These are phyloP conservation scores for Penicillium sp. DNA, from an alignment of 2,329 filamentous ascomycete genomes.

Conservation along the genomic window DNA sequence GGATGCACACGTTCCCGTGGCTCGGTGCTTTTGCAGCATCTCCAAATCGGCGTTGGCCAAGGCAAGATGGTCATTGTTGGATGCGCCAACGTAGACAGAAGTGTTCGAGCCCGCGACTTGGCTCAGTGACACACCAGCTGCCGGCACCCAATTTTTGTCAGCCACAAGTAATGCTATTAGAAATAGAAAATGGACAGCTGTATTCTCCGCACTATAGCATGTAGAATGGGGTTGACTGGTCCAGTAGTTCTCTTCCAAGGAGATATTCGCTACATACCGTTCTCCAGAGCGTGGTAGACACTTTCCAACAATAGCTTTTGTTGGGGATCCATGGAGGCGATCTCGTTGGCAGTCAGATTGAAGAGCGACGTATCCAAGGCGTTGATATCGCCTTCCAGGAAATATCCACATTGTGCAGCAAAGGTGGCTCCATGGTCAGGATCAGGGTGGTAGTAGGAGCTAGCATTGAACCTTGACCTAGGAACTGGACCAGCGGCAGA, in stretches of 20 bases:
- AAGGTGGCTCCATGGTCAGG: no score
- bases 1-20: not conserved
- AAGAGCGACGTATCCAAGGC: constrained; percentile 8
- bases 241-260: not conserved
- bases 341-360: not conserved
- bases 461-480: constrained; percentile 19
- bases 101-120: not conserved
- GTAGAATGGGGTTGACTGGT: not conserved
- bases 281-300: constrained; percentile 3
- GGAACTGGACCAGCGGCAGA: constrained; percentile 17
- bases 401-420: not conserved
- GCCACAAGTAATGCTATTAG: no score
- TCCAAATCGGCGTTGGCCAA: not conserved
- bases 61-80: constrained; percentile 1
- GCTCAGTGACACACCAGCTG: not conserved
- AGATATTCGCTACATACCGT: not conserved
- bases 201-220: not conserved
- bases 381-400: constrained; percentile 1
- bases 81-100: not conserved
- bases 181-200: not conserved
- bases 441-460: constrained; percentile 24
- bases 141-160: no score
- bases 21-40: not conserved
- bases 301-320: constrained; percentile 1
- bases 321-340: constrained; percentile 2